A percentile compares a stretch with the other conserved stretches of the same genome.
These are phyloP conservation scores for Diplodia mutila DNA, from an alignment of 2,329 filamentous ascomycete species.

Conservation along the genomic window DNA sequence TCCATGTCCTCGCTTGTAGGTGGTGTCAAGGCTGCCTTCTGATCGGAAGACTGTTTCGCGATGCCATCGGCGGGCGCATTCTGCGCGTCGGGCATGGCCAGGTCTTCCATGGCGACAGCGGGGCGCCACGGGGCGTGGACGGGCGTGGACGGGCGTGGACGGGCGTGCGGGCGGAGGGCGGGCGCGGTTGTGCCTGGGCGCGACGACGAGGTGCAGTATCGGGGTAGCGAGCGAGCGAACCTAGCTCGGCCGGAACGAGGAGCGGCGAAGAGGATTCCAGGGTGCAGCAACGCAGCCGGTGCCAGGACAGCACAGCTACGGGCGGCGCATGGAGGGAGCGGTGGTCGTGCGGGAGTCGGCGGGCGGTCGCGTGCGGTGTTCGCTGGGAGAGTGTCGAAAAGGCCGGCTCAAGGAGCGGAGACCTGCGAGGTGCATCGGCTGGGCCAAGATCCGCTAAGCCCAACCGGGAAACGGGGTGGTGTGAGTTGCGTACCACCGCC, in stretches of 20 bases:
- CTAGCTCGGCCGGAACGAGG: slow-evolving; percentile 6
- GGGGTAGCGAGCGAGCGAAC: slow-evolving; percentile 15
- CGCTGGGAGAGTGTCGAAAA: slow-evolving; percentile 18
- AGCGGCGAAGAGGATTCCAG: neutral
- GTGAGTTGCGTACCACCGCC: neutral
- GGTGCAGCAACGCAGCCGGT: slow-evolving; percentile 18
- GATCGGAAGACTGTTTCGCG: slow-evolving; percentile 39
- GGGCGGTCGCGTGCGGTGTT: slow-evolving; percentile 16
- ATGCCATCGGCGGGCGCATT: slow-evolving; percentile 13
- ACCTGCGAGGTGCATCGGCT: slow-evolving; percentile 25
- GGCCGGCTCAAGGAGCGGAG: slow-evolving; percentile 26
- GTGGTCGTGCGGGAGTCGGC: slow-evolving; percentile 4
- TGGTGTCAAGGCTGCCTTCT: slow-evolving; percentile 52
- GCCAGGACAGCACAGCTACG: slow-evolving; percentile 24
- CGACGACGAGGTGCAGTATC: slow-evolving; percentile 21
- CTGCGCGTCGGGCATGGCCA: slow-evolving; percentile 19
- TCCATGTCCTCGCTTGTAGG: slow-evolving; percentile 57
- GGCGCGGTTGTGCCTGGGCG: neutral
- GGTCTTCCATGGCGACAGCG: slow-evolving; percentile 22
- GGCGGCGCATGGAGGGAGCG: slow-evolving; percentile 11
- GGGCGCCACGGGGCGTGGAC: neutral
- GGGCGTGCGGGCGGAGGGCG: neutral
- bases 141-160: neutral
- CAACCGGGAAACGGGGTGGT: neutral
- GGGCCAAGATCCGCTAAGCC: slow-evolving; percentile 25